Percentiles rank a stretch among this genome's conserved stretches.
These are phyloP conservation scores for Aspergillus tamarii DNA, from an alignment of 2,329 filamentous ascomycete species.

Conservation along the genomic window DNA sequence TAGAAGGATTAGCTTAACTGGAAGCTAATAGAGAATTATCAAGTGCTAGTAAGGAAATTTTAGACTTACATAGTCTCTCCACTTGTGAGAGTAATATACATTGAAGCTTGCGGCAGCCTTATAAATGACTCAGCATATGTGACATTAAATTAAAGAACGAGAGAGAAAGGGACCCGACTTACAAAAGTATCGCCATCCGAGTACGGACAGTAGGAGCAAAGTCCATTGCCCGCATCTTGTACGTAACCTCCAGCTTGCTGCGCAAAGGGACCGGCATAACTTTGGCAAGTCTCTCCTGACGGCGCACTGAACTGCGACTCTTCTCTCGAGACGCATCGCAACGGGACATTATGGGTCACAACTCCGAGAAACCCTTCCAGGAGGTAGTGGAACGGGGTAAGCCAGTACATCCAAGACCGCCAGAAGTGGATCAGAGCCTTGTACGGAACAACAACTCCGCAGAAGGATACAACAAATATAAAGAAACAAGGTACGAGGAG, in stretches of 20 bases:
- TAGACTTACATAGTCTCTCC: constrained; percentile 61
- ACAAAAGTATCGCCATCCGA: constrained; percentile 64
- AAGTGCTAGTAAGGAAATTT: neutral
- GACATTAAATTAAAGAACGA: too few relatives aligned
- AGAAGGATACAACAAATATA: constrained; percentile 71
- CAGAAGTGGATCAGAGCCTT: constrained; percentile 66
- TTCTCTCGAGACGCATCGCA: constrained; percentile 60
- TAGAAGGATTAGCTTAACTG: neutral
- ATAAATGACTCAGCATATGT: neutral
- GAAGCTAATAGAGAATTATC: neutral
- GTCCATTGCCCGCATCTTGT: constrained; percentile 54
- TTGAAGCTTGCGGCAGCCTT: constrained; percentile 55
- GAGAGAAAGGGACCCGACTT: constrained; percentile 17
- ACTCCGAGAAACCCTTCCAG: constrained; percentile 64
- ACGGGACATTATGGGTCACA: constrained; percentile 57
- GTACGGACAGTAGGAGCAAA: constrained; percentile 69
- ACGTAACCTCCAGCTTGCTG: constrained; percentile 64
- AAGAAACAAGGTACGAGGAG: constrained; percentile 71
- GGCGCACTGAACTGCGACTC: constrained; percentile 65
- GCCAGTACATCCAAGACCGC: constrained; percentile 67
- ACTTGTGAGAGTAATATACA: constrained; percentile 63
- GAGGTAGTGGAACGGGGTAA: constrained; percentile 70
- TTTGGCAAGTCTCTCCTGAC: constrained; percentile 60
- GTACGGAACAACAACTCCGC: constrained; percentile 74
- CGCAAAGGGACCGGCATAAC: constrained; percentile 61